Evolutionary conservation across 2,329 filamentous ascomycete genomes (phyloP), one percentile per base, ranked within the genome.

Genomic region (Colletotrichum lindemuthianum): DNA sequence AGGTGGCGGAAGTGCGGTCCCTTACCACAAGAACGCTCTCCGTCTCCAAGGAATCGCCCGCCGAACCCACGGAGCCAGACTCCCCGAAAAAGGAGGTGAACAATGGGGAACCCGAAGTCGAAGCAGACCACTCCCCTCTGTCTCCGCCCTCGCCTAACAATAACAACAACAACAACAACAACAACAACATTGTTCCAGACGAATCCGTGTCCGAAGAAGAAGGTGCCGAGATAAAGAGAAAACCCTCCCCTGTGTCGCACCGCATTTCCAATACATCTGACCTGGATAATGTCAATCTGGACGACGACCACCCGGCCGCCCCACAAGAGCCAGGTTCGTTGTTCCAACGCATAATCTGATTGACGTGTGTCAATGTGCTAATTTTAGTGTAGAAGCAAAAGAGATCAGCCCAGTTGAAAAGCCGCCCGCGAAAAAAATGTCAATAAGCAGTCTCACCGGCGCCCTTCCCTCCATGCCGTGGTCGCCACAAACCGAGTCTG

Each of bases 381-480:
- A 68, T 49, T 44, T 52, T 40, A 44, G 55, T 43, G 45, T 59
- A 48, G 52, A 66, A 36, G 59, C 65, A 8, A 74, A 71, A 70
- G 36, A 47, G 47, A 68, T 69, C 65, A 76, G 73, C 63, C 70
- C 78, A 60, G 51, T 72, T 63, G 70, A 74, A 53, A 79, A 80
- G 55, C 74, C 75, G 49, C 74, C 83, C 15, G 82, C 83, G 55
- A 88, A 86, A 74, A 84, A 86, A 53, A 78, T 89, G 52, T 89
- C 88, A 47, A 82, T 88, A 41, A 88, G 89, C 76, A 92, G 91
- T 69, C 85, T 96, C 57, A 89, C 91, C 43, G 90, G 86, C 59
- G 88, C 86, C 49, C 83, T 96, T 54, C 90, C 92, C 40, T 84
- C 91, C 37, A 86, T 92, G 77, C 88, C 90, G 64, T 92, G 90